Base-by-base conservation (phyloP, 495 filamentous ascomycete genomes). In the Cercophora newfieldiana region DNA sequence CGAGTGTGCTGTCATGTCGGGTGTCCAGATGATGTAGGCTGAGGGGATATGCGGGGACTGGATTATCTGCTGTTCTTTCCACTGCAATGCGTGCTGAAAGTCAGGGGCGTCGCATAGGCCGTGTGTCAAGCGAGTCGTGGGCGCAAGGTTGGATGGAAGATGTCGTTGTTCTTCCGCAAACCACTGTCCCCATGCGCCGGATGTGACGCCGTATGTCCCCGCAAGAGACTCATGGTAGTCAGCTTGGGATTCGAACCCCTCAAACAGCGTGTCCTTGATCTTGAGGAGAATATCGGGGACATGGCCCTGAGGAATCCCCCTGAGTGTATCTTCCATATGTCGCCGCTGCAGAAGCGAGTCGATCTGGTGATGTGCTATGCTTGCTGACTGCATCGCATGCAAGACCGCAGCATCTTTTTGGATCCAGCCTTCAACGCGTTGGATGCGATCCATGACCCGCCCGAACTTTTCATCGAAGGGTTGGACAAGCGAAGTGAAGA, bases 21-120 rank as follows among this genome's bases (percentile, higher is more conserved):
- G 59, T 14, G 68, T 65, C 68, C 68, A 66, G 33, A 69, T 61
- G 19, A 69, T 56, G 25, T 66, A 69, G 1, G 55, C 64, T 6
- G 59, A 55, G 0, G 64, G 64, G 7, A 69, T 22, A 14, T 61
- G 14, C 1, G 68, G 64, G 6, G 37, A 60, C 18, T 60, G n/a
- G 0, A 29, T 10, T 2, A 29, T 37, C 49, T 63, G 59, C 48
- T 69, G 64, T 1, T 53, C 64, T 12, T 44, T 28, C 68, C 68
- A 69, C 29, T 69, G 68, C 55, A 69, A 37, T 16, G 64, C 64
- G 61, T 69, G 68, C 60, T 69, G 64, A 29, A 62, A 57, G 50
- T 69, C 68, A 8, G 68, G 68, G 19, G 68, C 68, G 58, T 69
- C 68, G 55, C 68, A 69, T 1, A 66, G 53, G 3, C 64, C 68